Conservation (phyloP, 2,329 filamentous ascomycete species). For the Aspergillus fijiensis region DNA sequence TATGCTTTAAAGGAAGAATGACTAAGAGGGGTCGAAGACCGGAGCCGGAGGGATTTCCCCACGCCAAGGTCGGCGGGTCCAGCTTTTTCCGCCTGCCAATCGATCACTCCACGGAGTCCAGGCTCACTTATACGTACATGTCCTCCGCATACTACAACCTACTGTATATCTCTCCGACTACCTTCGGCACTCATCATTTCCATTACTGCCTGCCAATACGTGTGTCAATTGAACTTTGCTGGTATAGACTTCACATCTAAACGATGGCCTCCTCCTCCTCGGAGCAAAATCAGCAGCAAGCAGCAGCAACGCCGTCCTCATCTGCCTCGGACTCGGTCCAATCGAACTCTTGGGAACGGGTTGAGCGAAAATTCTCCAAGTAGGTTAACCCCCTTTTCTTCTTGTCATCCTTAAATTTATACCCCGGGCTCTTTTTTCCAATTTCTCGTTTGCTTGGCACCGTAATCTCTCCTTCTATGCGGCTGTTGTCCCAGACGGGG, state of each 20-base stretch:
- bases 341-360: conserved; percentile 58
- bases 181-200: too few relatives aligned
- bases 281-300: conserved; percentile 10
- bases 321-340: conserved; percentile 37
- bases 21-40: neutral
- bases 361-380: conserved; percentile 62
- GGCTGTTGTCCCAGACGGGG: neutral
- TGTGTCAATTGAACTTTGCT: too few relatives aligned
- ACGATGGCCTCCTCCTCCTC: conserved; percentile 21
- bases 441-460: neutral
- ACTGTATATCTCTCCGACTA: too few relatives aligned
- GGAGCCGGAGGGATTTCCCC: conserved; percentile 14
- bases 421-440: neutral
- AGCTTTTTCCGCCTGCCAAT: conserved; percentile 21
- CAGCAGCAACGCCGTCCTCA: conserved; percentile 29
- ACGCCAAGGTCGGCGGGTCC: conserved; percentile 28
- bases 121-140: neutral
- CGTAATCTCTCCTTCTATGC: neutral
- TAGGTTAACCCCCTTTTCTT: conserved; percentile 37
- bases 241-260: neutral
- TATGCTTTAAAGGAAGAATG: neutral
- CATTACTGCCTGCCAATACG: too few relatives aligned
- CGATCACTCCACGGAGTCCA: neutral
- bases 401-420: neutral
- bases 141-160: neutral